Evolutionary conservation across 768 basidiomycete genomes (phyloP), one percentile per base, ranked within the genome.

Genomic region (Pleurotus ostreatus): DNA sequence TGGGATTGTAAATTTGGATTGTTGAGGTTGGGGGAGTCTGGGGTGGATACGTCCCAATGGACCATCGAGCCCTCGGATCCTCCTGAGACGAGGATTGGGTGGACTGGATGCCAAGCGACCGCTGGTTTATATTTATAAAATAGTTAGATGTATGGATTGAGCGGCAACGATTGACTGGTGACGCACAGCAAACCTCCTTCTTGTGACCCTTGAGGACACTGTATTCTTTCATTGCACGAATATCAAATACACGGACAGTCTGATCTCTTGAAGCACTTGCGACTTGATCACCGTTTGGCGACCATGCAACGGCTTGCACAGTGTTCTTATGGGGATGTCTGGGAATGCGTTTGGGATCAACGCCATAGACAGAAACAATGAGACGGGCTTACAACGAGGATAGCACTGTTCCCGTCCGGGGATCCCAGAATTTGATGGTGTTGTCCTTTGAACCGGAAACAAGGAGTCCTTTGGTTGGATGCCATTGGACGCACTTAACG

Each of bases 341-440:
- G 48, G 13, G 7, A 37, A n/a, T 47, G 37, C 26, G 43, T 46
- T 8, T 30, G 38, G 16, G 6, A 49, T 4, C 13, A 22, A 47
- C 8, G 22, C 15, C 5, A 38, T 34, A 15, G 12, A 23, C 26
- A 38, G 5, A 25, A 23, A 13, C 56, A 4, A 49, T 25, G 44
- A 46, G 16, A 16, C 9, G 30, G 30, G 72, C 88, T 58, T 68
- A 95, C 94, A 98, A 73, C 0, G 95, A 97, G 4, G 93, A 92
- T 5, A 99, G 79, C 8, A 87, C 85, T 0, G 91, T 94, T 37
- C 90, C 92, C 8, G 92, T 93, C 38, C 97, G 80, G 18, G 97
- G 97, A 69, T 99, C 97, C 97, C 97, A 99, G 73, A 99, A 99
- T 65, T 98, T 98, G 71, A 98, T 93, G 63, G 93, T 83, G 70